phyloP scores from a whole-genome alignment of 768 basidiomycete species.

The Russula vinacea region DNA sequence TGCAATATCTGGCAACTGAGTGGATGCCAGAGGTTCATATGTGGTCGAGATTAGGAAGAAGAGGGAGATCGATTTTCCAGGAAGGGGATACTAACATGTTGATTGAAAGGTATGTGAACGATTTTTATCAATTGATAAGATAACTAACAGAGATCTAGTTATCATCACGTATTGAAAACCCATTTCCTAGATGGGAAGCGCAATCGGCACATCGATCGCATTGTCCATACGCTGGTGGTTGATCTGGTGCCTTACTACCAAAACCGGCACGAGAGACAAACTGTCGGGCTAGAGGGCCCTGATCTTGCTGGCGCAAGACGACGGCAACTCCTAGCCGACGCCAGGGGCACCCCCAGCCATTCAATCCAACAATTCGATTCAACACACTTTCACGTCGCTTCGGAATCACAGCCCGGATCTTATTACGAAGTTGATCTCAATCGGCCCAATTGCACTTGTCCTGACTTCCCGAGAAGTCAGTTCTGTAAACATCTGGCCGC shows the following conservation, averaged over 20 bases:
- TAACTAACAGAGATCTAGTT: background rate
- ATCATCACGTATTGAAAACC: background rate
- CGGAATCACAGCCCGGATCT: background rate
- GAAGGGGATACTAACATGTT: slow-evolving; percentile 1
- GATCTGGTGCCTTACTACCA: background rate
- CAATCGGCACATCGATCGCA: background rate
- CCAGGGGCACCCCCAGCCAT: background rate
- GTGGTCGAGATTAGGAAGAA: background rate
- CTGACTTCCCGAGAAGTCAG: background rate
- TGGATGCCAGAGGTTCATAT: too few relatives aligned
- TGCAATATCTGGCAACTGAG: background rate
- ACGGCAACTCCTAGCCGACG: background rate
- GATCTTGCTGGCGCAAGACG: background rate
- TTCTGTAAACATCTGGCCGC: background rate
- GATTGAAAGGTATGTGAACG: background rate
- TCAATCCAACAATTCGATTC: background rate
- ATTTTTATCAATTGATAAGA: too few relatives aligned
- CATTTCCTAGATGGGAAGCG: background rate
- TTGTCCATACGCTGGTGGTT: background rate
- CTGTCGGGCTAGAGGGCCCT: background rate
- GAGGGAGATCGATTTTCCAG: background rate
- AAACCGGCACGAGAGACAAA: background rate
- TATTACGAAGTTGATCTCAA: background rate
- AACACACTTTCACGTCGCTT: background rate
- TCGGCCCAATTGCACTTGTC: background rate